These are phyloP conservation scores for Paecilomyces fulvus DNA, from an alignment of 2,329 filamentous ascomycete species.

Conservation along the genomic window DNA sequence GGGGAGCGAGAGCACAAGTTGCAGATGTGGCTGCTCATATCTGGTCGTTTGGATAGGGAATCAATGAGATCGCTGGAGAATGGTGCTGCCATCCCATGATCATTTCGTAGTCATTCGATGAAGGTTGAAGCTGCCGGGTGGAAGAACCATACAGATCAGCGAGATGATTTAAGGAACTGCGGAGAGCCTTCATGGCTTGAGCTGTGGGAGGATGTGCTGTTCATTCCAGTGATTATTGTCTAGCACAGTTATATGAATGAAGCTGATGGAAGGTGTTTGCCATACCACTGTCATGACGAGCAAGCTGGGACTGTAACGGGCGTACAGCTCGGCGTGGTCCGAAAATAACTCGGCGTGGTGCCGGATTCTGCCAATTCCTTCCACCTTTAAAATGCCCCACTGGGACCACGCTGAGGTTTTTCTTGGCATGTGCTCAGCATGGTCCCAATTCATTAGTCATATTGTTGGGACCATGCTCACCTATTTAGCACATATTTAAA, in stretches of 20 bases:
- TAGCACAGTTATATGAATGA: background rate
- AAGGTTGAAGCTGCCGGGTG: background rate
- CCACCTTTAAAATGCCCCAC: too few relatives aligned
- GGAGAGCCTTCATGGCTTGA: slow-evolving; percentile 1
- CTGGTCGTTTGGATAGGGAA: slow-evolving; percentile 15
- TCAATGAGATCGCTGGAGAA: slow-evolving; percentile 8
- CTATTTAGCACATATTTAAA: too few relatives aligned
- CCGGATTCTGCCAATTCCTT: too few relatives aligned
- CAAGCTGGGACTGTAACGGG: background rate
- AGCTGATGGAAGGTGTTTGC: background rate
- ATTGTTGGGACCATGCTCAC: too few relatives aligned
- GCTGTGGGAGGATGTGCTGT: background rate
- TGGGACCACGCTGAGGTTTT: too few relatives aligned
- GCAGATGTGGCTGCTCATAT: slow-evolving; percentile 64
- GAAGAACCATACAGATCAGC: slow-evolving; percentile 1
- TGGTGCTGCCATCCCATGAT: slow-evolving; percentile 9
- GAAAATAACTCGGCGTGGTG: too few relatives aligned
- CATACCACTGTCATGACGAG: background rate
- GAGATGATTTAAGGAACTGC: background rate
- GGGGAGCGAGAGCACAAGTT: slow-evolving; percentile 54
- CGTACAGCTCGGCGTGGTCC: too few relatives aligned
- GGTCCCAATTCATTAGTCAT: too few relatives aligned
- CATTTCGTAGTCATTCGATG: background rate
- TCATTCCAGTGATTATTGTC: background rate
- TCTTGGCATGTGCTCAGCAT: too few relatives aligned